phyloP scores from a whole-genome alignment of 1,284 basidiomycete species.

The Melampsora americana region DNA sequence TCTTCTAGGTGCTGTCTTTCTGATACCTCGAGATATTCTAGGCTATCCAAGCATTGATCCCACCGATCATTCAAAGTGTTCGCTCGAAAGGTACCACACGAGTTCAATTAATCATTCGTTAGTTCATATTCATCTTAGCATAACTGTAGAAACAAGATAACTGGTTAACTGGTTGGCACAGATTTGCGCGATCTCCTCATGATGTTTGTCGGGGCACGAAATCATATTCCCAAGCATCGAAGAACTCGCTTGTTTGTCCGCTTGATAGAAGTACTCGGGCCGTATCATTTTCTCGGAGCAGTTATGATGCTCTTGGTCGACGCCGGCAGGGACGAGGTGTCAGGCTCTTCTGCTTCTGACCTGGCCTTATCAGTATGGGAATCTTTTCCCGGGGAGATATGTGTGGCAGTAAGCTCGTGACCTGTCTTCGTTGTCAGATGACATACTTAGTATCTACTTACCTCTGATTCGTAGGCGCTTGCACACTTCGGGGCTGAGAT shows the following conservation, averaged over 20 bases:
- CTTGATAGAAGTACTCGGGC: constrained; percentile 79
- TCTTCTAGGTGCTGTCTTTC: neutral
- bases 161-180: constrained; percentile 16
- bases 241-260: constrained; percentile 86
- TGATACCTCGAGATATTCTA: constrained; percentile 50
- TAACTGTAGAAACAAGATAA: constrained; percentile 46
- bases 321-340: constrained; percentile 66
- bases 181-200: constrained; percentile 64
- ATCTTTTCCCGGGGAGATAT: constrained; percentile 60
- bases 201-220: constrained; percentile 83
- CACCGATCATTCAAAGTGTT: constrained; percentile 79
- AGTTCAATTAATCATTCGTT: constrained; percentile 64
- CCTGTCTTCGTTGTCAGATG: constrained; percentile 44
- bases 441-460: constrained; percentile 47
- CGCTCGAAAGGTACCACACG: constrained; percentile 61
- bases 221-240: constrained; percentile 81
- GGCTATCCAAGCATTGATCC: constrained; percentile 89
- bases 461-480: constrained; percentile 19
- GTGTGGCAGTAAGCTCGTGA: constrained; percentile 61
- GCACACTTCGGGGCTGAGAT: constrained; percentile 41
- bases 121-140: constrained; percentile 47
- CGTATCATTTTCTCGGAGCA: constrained; percentile 76
- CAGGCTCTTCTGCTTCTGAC: constrained; percentile 65
- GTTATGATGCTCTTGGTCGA: constrained; percentile 82
- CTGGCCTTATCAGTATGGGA: constrained; percentile 68